Evolutionary conservation across 116 monocot genomes (phyloP), one percentile per base, ranked within the genome.

Genomic region (Posidonia oceanica): DNA sequence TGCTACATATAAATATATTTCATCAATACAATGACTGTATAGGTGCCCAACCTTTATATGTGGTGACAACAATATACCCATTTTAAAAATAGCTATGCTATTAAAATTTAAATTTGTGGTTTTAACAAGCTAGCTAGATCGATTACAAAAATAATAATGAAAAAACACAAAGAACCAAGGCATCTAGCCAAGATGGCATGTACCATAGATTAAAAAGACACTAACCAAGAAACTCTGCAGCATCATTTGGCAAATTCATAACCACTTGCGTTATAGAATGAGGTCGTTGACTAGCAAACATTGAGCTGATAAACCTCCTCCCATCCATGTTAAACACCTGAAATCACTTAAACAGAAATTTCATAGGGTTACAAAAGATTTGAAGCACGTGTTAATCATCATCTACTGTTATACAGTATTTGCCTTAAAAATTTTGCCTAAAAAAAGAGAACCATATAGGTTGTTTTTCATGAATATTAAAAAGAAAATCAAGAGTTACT

Each of bases 281-380:
- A 52, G 55, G 57, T 20, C 56, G 59, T 59, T 69, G 78, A 10
- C 59, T 77, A 16, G 87, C 22, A 72, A 89, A 85, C 65, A 97
- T 69, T 58, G 80, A 67, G 29, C 53, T 59, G 67, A 97, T 83
- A 72, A 97, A 97, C 69, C 97, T 89, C 72, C 97, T 89, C 8
- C 87, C 97, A 22, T 97, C 97, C 97, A 97, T 97, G 70, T 97
- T 97, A 67, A 77, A 92, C 74, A 87, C 89, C 95, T 95, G 77
- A 52, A 23, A 71, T 3, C 23, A 21, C 40, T 58, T 59, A 39
- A 6, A 16, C 18, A 71, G 42, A 38, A 14, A 69, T 48, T 67
- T 22, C 21, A 2, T 23, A 52, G 41, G 42, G 7, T 12, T 52
- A 10, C 21, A 63, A 18, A 61, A 7, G 14, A 72, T 61, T 4